Conservation (phyloP, 306 rosid genomes). For the Quillaja saponaria region DNA sequence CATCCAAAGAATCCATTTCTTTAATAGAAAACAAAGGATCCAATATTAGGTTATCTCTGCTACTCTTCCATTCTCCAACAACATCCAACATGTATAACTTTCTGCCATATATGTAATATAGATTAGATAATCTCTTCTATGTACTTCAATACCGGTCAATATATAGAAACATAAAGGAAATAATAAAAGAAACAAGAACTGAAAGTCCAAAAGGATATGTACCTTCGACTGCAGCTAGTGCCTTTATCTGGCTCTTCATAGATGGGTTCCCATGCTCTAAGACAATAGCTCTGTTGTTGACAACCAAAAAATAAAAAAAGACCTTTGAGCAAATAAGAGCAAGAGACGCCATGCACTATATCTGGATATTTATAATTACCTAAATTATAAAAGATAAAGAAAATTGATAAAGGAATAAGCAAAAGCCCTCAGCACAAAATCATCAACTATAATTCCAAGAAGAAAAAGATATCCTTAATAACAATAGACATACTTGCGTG, state of each 20-base stretch:
- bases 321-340: conserved; percentile 1
- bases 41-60: too few relatives aligned
- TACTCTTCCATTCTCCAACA: too few relatives aligned
- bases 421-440: conserved; percentile 12
- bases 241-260: conserved; percentile 67
- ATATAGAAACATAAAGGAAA: neutral
- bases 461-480: conserved; percentile 2
- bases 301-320: conserved; percentile 33
- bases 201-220: conserved; percentile 14
- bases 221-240: conserved; percentile 75
- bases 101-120: too few relatives aligned
- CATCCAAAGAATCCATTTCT: too few relatives aligned
- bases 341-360: conserved; percentile 20
- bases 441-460: conserved; percentile 5
- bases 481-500: conserved; percentile 71
- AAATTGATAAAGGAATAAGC: conserved; percentile 13
- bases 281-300: conserved; percentile 75
- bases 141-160: neutral
- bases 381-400: conserved; percentile 1
- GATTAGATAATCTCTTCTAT: neutral
- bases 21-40: too few relatives aligned
- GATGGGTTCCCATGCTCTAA: conserved; percentile 84
- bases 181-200: conserved; percentile 1
- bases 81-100: too few relatives aligned
- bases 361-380: too few relatives aligned